These are phyloP conservation scores for Botrytis hyacinthi DNA, from an alignment of 2,329 filamentous ascomycete genomes.

Conservation along the genomic window DNA sequence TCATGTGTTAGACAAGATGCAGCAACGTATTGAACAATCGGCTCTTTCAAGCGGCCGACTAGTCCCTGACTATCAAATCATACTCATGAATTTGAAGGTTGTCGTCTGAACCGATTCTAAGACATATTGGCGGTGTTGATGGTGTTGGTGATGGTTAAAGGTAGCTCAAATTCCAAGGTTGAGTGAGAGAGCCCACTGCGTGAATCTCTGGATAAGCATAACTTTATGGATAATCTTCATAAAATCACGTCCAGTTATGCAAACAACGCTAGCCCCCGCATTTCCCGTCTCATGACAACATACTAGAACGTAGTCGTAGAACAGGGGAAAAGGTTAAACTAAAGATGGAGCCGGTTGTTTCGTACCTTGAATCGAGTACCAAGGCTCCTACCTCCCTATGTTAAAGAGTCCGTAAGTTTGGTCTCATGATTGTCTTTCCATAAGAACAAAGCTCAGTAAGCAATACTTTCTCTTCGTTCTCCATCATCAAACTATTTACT, in stretches of 20 bases:
- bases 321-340: not conserved
- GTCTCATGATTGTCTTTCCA: not conserved
- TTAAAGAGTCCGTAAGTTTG: not conserved
- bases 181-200: not conserved
- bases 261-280: slow-evolving; percentile 11
- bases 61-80: not conserved
- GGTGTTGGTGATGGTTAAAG: not conserved
- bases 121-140: not conserved
- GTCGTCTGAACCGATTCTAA: not conserved
- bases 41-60: not conserved
- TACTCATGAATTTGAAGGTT: not conserved
- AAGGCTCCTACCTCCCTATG: not conserved
- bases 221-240: not conserved
- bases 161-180: not conserved
- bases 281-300: slow-evolving; percentile 6
- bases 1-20: not conserved
- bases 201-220: not conserved
- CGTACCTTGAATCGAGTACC: not conserved
- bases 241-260: not conserved
- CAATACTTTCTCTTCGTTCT: not conserved
- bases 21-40: not conserved
- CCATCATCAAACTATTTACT: not conserved
- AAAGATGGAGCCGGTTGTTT: not conserved
- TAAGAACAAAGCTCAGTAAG: not conserved
- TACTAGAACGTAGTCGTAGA: not conserved